Conservation (phyloP, 495 filamentous ascomycete species). For the Astrothelium macrocarpum region DNA sequence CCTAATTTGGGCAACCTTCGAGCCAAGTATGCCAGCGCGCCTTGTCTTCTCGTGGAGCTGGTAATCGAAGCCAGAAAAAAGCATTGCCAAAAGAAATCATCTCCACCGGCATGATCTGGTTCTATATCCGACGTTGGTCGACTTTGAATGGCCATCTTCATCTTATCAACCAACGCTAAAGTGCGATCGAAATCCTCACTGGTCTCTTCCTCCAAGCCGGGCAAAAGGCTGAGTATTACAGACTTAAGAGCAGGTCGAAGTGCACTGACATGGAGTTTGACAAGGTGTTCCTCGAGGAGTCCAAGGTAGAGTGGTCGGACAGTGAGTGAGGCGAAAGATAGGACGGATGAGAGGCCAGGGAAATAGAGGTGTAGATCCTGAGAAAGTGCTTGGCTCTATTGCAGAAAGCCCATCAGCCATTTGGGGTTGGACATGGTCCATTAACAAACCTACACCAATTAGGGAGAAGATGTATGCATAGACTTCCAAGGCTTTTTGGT, state of each 20-base stretch:
- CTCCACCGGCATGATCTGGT: constrained; percentile 48
- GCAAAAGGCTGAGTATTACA: constrained; percentile 73
- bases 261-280: constrained; percentile 55
- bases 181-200: constrained; percentile 95
- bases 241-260: constrained; percentile 84
- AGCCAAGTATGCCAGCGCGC: constrained; percentile 74
- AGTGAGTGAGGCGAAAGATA: constrained; percentile 88
- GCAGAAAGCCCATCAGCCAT: not conserved
- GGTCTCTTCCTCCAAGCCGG: constrained; percentile 89
- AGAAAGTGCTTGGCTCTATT: constrained; percentile 59
- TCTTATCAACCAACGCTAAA: constrained; percentile 62
- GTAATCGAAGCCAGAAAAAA: constrained; percentile 91
- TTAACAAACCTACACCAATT: constrained; percentile 46
- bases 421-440: constrained; percentile 22
- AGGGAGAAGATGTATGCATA: constrained; percentile 78
- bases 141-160: constrained; percentile 39
- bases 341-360: constrained; percentile 74
- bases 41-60: constrained; percentile 68
- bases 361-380: constrained; percentile 78
- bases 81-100: constrained; percentile 97
- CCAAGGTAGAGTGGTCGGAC: constrained; percentile 75
- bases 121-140: constrained; percentile 31
- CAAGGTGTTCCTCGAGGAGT: constrained; percentile 70
- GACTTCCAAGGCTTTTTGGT: constrained; percentile 93
- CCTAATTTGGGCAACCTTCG: constrained; percentile 71